Evolutionary conservation across 768 basidiomycete species (phyloP).

Genomic region (Lanmaoa pseudosensibilis): DNA sequence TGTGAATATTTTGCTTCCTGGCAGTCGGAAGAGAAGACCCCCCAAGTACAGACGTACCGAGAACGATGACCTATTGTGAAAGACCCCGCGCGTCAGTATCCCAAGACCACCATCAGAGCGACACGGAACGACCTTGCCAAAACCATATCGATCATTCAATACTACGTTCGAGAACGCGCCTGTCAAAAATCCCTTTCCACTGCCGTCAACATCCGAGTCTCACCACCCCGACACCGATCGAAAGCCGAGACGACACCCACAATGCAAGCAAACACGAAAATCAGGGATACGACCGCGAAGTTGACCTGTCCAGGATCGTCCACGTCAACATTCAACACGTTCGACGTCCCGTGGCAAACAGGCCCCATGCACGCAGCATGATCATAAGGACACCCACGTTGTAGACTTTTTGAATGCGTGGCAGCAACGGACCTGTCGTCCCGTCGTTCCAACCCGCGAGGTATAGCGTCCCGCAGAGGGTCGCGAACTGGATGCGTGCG

Average conservation of each 20-base stretch:
- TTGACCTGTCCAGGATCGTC: slow-evolving; percentile 30
- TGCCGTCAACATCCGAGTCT: not conserved
- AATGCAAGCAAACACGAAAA: slow-evolving; percentile 43
- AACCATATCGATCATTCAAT: slow-evolving; percentile 32
- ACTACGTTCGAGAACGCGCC: slow-evolving; percentile 35
- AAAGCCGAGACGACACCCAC: slow-evolving; percentile 24
- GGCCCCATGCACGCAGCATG: too few species aligned
- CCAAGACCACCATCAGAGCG: not conserved
- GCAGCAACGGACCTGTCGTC: slow-evolving; percentile 39
- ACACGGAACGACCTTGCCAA: slow-evolving; percentile 31
- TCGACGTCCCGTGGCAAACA: not conserved
- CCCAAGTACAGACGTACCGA: slow-evolving; percentile 17
- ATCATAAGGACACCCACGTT: slow-evolving; percentile 23
- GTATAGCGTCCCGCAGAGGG: slow-evolving; percentile 38
- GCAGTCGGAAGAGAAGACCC: too few species aligned
- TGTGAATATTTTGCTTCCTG: not conserved
- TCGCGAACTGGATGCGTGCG: slow-evolving; percentile 32
- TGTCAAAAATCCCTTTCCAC: slow-evolving; percentile 31
- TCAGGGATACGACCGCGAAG: slow-evolving; percentile 41
- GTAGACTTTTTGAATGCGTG: slow-evolving; percentile 39
- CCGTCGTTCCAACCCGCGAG: slow-evolving; percentile 42
- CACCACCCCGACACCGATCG: not conserved
- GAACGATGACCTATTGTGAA: slow-evolving; percentile 25
- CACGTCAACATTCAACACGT: not conserved
- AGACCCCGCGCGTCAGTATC: not conserved